phyloP scores from a whole-genome alignment of 208 protist genomes.

The Leishmania aethiopica region DNA sequence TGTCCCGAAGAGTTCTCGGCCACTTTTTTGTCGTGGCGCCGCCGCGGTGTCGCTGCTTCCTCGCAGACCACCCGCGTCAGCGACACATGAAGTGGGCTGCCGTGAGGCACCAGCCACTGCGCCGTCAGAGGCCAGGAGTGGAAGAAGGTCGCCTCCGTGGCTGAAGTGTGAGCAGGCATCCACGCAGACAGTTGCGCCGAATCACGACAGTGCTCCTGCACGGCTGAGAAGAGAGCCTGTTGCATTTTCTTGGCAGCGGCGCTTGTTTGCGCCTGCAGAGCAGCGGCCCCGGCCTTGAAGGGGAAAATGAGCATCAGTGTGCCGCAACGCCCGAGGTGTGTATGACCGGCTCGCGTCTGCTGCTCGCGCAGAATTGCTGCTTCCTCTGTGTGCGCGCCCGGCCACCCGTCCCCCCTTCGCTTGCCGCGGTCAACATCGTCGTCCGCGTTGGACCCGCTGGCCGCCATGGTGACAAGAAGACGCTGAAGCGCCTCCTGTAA shows the following conservation, averaged over 20 bases:
- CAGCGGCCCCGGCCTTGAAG: constrained; percentile 2
- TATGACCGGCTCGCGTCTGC: background rate
- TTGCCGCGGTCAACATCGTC: background rate
- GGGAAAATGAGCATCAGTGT: constrained; percentile 1
- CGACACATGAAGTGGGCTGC: constrained; percentile 1
- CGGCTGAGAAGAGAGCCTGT: background rate
- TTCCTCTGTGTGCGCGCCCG: background rate
- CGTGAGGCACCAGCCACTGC: constrained; percentile 13
- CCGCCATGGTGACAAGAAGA: constrained; percentile 1
- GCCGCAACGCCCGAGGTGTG: background rate
- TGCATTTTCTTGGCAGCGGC: background rate
- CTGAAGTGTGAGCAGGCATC: background rate
- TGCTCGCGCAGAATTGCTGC: background rate
- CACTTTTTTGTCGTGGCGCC: background rate
- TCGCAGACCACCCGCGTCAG: background rate
- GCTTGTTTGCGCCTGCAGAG: background rate
- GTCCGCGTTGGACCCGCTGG: background rate
- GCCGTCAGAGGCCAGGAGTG: constrained; percentile 17
- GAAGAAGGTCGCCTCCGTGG: constrained; percentile 8
- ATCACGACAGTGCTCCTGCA: constrained; percentile 1
- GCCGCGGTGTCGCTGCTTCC: background rate
- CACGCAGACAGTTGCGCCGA: background rate
- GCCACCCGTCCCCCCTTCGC: background rate
- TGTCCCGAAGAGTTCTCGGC: no score
- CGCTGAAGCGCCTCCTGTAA: background rate